Evolutionary conservation across 148 eudicot genomes (phyloP), one percentile per base, ranked within the genome.

Genomic region (Limonium bicolor): DNA sequence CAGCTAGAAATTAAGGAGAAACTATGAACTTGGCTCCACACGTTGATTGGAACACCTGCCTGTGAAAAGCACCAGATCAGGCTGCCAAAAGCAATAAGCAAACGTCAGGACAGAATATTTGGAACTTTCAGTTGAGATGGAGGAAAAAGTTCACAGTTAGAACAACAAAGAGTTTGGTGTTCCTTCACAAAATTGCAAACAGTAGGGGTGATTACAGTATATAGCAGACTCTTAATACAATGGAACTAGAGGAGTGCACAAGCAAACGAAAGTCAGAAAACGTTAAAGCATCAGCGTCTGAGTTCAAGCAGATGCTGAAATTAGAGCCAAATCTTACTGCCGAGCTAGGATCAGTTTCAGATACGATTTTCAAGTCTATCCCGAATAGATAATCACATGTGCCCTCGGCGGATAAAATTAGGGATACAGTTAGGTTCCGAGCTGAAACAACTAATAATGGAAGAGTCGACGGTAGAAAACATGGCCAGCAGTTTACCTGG

Each of bases 41-140:
- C n/a, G n/a, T n/a, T n/a, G n/a, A n/a, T n/a, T n/a, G 23, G 59
- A 36, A 35, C 26, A 62, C 77, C 48, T 71, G 63, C 96, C 96
- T 63, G 94, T 82, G 55, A 82, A 82, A 37, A 87, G 74, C 66
- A 82, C 94, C 64, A 87, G 33, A 79, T 87, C 90, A 30, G 96
- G 94, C 96, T 87, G 94, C 80, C 71, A 66, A 54, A 50, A 36
- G 59, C 28, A 39, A 55, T 50, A 39, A 37, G 8, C 29, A 18
- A 36, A 47, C 51, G 48, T 64, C 51, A 74, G 71, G 50, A 4
- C 28, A 35, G 17, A 28, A 28, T 11, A 41, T 19, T 16, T 6
- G n/a, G n/a, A n/a, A n/a, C n/a, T n/a, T n/a, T n/a, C 17, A 6
- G 10, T n/a, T 18, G 20, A 40, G 34, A 53, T 29, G 7, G 9